A percentile compares a stretch with the other conserved stretches of the same genome.
Evolutionary conservation across 768 basidiomycete genomes (phyloP).

Genomic region (Trichaptum fuscoviolaceum): DNA sequence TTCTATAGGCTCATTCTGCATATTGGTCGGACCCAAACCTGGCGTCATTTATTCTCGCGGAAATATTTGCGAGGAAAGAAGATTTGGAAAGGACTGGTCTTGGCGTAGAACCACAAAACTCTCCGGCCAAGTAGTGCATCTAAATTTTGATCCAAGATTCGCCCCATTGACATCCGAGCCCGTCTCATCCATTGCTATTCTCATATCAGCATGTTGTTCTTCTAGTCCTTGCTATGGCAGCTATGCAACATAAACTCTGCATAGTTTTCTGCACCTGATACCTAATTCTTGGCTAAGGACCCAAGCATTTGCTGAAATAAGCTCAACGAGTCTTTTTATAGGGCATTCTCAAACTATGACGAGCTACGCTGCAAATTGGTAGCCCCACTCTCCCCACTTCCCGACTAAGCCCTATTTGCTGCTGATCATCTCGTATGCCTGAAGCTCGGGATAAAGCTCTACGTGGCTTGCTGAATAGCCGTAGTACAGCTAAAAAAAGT

Average conservation of each 20-base stretch:
- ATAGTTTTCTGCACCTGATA: no score
- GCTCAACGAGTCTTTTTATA: not conserved
- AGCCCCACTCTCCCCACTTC: not conserved
- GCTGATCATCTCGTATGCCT: not conserved
- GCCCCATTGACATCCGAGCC: no score
- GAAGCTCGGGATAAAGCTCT: not conserved
- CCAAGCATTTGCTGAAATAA: not conserved
- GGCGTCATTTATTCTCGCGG: constrained; percentile 33
- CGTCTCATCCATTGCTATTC: no score
- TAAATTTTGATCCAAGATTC: not conserved
- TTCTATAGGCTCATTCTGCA: constrained; percentile 29
- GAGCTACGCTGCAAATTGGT: not conserved
- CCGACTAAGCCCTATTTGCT: not conserved
- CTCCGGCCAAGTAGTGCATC: not conserved
- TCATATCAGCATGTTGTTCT: no score
- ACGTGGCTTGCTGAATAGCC: not conserved
- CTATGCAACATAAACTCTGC: no score
- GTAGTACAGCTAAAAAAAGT: not conserved
- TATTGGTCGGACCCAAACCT: constrained; percentile 35
- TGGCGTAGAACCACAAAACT: constrained; percentile 10
- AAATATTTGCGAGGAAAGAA: constrained; percentile 30
- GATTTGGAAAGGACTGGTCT: constrained; percentile 32
- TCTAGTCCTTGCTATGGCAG: no score
- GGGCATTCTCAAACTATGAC: not conserved
- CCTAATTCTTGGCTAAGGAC: no score